Evolutionary conservation across 208 protist genomes (phyloP).

Genomic region (Leishmania braziliensis): DNA sequence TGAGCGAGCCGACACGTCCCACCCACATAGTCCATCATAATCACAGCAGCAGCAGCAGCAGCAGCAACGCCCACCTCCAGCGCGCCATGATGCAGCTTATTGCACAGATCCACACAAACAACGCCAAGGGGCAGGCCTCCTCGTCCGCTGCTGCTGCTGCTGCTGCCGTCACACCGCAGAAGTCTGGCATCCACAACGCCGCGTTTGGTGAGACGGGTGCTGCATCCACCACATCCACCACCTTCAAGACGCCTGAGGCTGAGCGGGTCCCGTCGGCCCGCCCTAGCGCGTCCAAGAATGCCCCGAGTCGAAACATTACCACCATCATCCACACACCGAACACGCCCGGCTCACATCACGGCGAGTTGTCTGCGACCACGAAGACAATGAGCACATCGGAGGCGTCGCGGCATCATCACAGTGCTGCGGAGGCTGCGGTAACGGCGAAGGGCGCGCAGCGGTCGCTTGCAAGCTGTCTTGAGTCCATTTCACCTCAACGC

Average conservation of each 20-base stretch:
- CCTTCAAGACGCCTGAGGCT: slow-evolving; percentile 32
- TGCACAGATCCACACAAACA: slow-evolving; percentile 30
- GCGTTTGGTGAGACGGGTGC: background rate
- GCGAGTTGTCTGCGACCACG: background rate
- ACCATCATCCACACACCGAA: slow-evolving; percentile 36
- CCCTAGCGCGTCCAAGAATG: slow-evolving; percentile 34
- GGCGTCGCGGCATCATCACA: background rate
- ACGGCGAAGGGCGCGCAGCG: slow-evolving; percentile 19
- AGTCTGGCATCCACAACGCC: slow-evolving; percentile 5
- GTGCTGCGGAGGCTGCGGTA: background rate
- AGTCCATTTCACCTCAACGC: slow-evolving; percentile 18
- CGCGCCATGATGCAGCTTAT: slow-evolving; percentile 32
- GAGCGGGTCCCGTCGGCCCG: slow-evolving; percentile 34
- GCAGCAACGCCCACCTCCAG: slow-evolving; percentile 20
- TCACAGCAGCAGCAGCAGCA: slow-evolving; percentile 2
- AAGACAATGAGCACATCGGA: slow-evolving; percentile 2
- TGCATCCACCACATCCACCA: background rate
- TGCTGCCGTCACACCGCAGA: slow-evolving; percentile 18
- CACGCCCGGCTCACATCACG: background rate
- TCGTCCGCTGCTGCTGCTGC: background rate
- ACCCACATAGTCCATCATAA: slow-evolving; percentile 5
- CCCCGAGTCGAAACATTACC: slow-evolving; percentile 26
- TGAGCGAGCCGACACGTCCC: slow-evolving; percentile 11
- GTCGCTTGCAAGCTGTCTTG: slow-evolving; percentile 33
- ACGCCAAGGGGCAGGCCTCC: slow-evolving; percentile 2